phyloP scores from a whole-genome alignment of 305 asterid genomes.

The Solanum hybrid region DNA sequence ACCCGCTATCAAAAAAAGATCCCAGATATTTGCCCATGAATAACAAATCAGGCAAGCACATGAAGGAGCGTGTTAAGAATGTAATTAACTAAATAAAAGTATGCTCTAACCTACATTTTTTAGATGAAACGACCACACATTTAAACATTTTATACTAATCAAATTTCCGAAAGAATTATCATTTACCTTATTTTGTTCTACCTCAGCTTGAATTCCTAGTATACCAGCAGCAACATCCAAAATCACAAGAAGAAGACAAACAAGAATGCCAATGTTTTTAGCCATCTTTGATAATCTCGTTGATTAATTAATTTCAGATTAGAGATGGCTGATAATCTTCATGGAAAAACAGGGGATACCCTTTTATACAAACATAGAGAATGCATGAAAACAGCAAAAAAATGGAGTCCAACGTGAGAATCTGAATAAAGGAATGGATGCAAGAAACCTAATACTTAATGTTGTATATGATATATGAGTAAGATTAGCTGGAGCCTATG shows the following conservation, averaged over 20 bases:
- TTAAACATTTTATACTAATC: neutral
- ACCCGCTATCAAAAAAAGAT: neutral
- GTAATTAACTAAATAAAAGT: neutral
- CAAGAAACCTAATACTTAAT: constrained; percentile 9
- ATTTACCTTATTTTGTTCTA: constrained; percentile 70
- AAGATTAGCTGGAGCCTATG: constrained; percentile 33
- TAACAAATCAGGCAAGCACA: neutral
- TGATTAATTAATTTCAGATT: neutral
- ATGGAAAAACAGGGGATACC: neutral
- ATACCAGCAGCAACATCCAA: constrained; percentile 67
- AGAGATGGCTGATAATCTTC: neutral
- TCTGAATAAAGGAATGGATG: constrained; percentile 42
- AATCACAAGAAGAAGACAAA: constrained; percentile 46
- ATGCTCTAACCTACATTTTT: neutral
- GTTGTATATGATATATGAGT: constrained; percentile 9
- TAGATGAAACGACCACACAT: fast-evolving
- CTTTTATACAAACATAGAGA: neutral
- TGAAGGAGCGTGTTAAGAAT: neutral
- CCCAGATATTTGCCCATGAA: neutral
- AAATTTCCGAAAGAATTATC: neutral
- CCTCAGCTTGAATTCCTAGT: constrained; percentile 81
- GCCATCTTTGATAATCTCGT: constrained; percentile 27
- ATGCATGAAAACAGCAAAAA: neutral
- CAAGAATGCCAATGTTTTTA: constrained; percentile 31
- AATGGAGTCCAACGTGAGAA: constrained; percentile 26